Conservation (phyloP, 2,329 filamentous ascomycete species). For the Emergomyces orientalis region DNA sequence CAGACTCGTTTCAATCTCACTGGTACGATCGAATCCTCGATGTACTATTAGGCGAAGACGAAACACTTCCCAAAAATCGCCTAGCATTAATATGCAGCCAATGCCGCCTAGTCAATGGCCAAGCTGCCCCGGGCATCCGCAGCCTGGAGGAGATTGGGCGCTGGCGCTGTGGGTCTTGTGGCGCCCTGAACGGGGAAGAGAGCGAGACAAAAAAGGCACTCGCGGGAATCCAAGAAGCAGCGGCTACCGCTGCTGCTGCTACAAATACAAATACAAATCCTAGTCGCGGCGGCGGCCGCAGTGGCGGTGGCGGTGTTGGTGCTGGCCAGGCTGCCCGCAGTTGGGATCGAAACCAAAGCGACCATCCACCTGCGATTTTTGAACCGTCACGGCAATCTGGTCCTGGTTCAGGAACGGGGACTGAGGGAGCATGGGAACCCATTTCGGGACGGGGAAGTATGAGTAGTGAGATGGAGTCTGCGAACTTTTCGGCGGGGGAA, state of each 20-base stretch:
- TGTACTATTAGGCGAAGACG: slow-evolving; percentile 85
- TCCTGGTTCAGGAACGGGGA: not conserved
- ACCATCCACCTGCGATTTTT: not conserved
- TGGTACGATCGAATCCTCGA: slow-evolving; percentile 97
- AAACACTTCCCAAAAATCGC: slow-evolving; percentile 83
- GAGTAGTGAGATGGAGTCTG: slow-evolving; percentile 13
- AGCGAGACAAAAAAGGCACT: slow-evolving; percentile 43
- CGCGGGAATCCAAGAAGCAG: not conserved
- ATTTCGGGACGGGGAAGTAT: slow-evolving; percentile 11
- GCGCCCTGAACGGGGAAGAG: slow-evolving; percentile 68
- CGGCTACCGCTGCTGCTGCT: not conserved
- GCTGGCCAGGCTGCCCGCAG: not conserved
- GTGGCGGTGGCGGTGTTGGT: not conserved
- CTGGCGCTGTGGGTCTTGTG: slow-evolving; percentile 86
- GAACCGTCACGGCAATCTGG: not conserved
- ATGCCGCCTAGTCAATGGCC: slow-evolving; percentile 87
- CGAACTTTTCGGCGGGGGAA: slow-evolving; percentile 18
- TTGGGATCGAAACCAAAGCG: not conserved
- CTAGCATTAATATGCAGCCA: slow-evolving; percentile 73
- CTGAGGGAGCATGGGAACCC: slow-evolving; percentile 20
- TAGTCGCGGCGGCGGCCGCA: not conserved
- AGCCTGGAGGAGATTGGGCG: slow-evolving; percentile 67
- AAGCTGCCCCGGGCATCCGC: slow-evolving; percentile 79
- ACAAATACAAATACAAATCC: not conserved
- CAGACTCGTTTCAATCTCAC: slow-evolving; percentile 41